Conservation (phyloP, 768 basidiomycete species). For the Psilocybe sp. region DNA sequence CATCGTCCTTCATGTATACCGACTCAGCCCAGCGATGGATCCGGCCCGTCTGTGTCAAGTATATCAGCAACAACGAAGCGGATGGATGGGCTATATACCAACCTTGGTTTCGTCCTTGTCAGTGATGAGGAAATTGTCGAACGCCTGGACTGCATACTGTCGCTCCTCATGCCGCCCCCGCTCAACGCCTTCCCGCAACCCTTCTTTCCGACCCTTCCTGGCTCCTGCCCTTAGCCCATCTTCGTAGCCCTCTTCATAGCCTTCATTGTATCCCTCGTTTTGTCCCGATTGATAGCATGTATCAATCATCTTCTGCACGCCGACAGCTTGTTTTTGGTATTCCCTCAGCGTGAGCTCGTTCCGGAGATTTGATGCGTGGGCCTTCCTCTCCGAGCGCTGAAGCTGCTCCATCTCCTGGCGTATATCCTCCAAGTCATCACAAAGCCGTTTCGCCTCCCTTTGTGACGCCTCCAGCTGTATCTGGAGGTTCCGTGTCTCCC, state of each 20-base stretch:
- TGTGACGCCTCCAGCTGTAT: slow-evolving; percentile 46
- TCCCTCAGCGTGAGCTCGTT: slow-evolving; percentile 42
- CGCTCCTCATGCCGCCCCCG: slow-evolving; percentile 50
- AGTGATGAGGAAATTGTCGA: slow-evolving; percentile 52
- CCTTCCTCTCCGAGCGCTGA: slow-evolving; percentile 28
- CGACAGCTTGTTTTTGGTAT: slow-evolving; percentile 43
- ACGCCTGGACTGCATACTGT: slow-evolving; percentile 49
- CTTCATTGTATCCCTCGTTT: slow-evolving; percentile 43
- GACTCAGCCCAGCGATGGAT: slow-evolving; percentile 35
- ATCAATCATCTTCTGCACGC: slow-evolving; percentile 34
- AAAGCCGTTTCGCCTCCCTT: slow-evolving; percentile 33
- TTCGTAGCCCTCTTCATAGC: slow-evolving; percentile 43
- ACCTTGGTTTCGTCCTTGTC: slow-evolving; percentile 33
- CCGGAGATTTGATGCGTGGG: slow-evolving; percentile 40
- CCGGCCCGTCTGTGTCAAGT: slow-evolving; percentile 17
- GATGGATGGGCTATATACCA: slow-evolving; percentile 1
- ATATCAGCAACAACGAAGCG: background rate
- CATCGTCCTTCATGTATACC: slow-evolving; percentile 20
- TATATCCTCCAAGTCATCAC: slow-evolving; percentile 34
- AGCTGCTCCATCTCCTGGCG: slow-evolving; percentile 41
- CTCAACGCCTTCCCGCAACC: slow-evolving; percentile 38
- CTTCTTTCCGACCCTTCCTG: slow-evolving; percentile 37
- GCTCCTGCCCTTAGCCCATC: slow-evolving; percentile 43
- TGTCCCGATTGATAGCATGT: slow-evolving; percentile 42
- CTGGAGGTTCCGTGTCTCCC: slow-evolving; percentile 45